These are phyloP conservation scores for Geranomyces variabilis DNA, from an alignment of 192 early-diverging fungal species.

Conservation along the genomic window DNA sequence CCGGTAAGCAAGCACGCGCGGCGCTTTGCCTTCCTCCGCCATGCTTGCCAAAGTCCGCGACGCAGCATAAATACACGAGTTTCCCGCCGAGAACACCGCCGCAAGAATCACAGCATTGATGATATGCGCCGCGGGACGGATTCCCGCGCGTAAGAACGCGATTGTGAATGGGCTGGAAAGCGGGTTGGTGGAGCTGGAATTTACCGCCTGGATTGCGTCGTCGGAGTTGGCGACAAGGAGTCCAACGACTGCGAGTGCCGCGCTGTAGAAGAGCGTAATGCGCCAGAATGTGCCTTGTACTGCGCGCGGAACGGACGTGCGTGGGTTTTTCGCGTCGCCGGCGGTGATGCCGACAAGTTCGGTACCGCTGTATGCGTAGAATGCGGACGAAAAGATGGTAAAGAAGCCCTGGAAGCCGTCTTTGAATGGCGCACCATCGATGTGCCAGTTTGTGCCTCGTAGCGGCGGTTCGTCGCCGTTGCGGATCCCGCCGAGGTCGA, in stretches of 20 bases:
- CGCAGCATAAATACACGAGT: conserved; percentile 73
- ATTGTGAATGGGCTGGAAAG: conserved; percentile 78
- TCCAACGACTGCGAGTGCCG: too few relatives aligned
- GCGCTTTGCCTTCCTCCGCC: conserved; percentile 66
- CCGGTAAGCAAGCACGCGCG: conserved; percentile 50
- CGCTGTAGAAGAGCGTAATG: conserved; percentile 79
- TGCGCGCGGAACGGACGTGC: conserved; percentile 48
- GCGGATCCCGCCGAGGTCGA: conserved; percentile 54
- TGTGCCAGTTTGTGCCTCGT: conserved; percentile 51
- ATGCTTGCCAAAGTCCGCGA: conserved; percentile 67
- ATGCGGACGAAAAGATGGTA: conserved; percentile 58
- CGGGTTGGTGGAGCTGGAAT: too few relatives aligned
- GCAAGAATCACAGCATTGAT: conserved; percentile 77
- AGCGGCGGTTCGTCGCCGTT: conserved; percentile 15
- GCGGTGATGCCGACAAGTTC: conserved; percentile 92
- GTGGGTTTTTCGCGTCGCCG: conserved; percentile 85
- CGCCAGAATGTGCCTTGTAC: conserved; percentile 72
- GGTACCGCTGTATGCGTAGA: conserved; percentile 83
- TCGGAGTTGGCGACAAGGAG: conserved; percentile 64
- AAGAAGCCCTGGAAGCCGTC: background rate
- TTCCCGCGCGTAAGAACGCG: conserved; percentile 61
- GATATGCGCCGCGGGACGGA: conserved; percentile 57
- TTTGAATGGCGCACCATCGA: conserved; percentile 29
- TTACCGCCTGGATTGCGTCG: background rate
- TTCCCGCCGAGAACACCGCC: conserved; percentile 71